Conservation (phyloP, 441 rosid genomes). For the Populus hybrid region DNA sequence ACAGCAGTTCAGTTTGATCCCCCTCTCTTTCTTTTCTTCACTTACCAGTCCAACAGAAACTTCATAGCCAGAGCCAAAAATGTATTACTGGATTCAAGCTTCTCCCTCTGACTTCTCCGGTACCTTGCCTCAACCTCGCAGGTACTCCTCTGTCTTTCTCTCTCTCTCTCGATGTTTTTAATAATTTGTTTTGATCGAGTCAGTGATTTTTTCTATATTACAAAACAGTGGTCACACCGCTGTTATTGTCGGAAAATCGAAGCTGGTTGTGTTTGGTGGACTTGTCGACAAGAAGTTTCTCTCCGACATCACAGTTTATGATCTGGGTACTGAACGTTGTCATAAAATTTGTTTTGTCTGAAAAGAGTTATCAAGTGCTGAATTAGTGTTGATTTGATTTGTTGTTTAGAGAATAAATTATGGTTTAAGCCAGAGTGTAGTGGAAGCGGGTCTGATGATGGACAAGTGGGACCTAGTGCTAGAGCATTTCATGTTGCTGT, state of each 20-base stretch:
- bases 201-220: not conserved
- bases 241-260: conserved; percentile 74
- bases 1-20: not conserved
- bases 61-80: conserved; percentile 22
- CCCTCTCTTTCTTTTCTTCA: not conserved
- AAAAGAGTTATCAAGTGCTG: conserved; percentile 3
- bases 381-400: conserved; percentile 4
- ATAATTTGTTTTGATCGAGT: not conserved
- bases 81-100: conserved; percentile 94
- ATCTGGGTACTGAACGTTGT: conserved; percentile 48
- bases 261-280: conserved; percentile 87
- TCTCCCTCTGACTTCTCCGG: conserved; percentile 81
- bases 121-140: conserved; percentile 75
- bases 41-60: not conserved
- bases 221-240: conserved; percentile 81
- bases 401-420: conserved; percentile 58
- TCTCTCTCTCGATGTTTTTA: not conserved
- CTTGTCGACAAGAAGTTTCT: conserved; percentile 80
- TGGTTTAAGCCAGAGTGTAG: conserved; percentile 95
- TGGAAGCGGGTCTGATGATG: conserved; percentile 80
- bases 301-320: conserved; percentile 67
- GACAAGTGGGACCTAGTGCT: conserved; percentile 83
- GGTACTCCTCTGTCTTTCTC: conserved; percentile 33
- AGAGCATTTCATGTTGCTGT: conserved; percentile 96
- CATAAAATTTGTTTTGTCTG: not conserved